Percentiles rank a stretch among this genome's conserved stretches.
Conservation (phyloP, 2,329 filamentous ascomycete genomes). For the Orbilia javanica region DNA sequence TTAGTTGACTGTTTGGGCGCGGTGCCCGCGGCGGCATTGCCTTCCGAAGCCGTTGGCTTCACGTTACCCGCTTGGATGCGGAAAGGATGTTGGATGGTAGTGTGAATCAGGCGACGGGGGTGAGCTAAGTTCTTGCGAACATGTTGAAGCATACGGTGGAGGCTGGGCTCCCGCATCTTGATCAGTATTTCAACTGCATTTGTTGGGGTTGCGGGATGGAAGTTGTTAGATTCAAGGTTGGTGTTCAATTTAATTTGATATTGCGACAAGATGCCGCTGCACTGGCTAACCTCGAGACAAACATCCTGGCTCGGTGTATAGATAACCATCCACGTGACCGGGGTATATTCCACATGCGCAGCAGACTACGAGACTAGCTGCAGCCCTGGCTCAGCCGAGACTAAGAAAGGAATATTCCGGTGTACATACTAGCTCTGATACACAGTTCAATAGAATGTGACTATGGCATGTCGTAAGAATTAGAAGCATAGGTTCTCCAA, state of each 20-base stretch:
- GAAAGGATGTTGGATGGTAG: neutral
- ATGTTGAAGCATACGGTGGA: neutral
- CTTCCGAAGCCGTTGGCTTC: neutral
- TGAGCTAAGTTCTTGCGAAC: neutral
- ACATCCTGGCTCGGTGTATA: neutral
- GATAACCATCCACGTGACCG: too few relatives aligned
- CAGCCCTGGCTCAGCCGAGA: too few relatives aligned
- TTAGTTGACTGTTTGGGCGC: slow-evolving; percentile 10
- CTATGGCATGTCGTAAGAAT: too few relatives aligned
- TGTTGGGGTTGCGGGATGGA: neutral
- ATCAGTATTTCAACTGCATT: neutral
- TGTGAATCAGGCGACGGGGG: neutral
- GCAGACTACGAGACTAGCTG: too few relatives aligned
- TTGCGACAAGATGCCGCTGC: too few relatives aligned
- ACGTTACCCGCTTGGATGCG: neutral
- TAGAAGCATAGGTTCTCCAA: too few relatives aligned
- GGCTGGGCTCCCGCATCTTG: slow-evolving; percentile 10
- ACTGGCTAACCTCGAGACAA: too few relatives aligned
- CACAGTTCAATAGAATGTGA: too few relatives aligned
- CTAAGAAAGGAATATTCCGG: too few relatives aligned
- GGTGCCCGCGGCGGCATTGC: neutral
- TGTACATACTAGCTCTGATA: too few relatives aligned
- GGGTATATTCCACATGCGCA: too few relatives aligned
- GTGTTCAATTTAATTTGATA: too few relatives aligned
- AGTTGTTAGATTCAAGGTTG: neutral